Evolutionary conservation across 2,329 filamentous ascomycete genomes (phyloP).

Genomic region (Pseudogymnoascus sp.): DNA sequence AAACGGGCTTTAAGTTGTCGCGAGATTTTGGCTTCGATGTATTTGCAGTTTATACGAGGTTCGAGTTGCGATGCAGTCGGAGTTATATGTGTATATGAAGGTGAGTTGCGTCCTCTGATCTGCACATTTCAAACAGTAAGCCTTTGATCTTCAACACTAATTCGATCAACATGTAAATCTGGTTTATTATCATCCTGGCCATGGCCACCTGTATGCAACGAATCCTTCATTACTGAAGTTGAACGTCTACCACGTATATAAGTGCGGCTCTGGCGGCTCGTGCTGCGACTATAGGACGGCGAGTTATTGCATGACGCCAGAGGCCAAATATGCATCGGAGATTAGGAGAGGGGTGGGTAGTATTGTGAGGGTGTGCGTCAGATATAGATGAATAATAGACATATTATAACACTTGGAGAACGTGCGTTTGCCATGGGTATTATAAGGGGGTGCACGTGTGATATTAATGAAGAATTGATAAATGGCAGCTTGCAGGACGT

Average conservation of each 20-base stretch:
- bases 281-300: background rate
- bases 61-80: background rate
- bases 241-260: background rate
- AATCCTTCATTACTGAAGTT: background rate
- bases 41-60: background rate
- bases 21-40: background rate
- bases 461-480: background rate
- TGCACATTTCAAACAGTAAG: background rate
- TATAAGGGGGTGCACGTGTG: background rate
- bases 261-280: background rate
- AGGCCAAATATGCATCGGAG: background rate
- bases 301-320: background rate
- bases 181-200: background rate
- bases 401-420: background rate
- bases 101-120: background rate
- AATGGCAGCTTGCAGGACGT: background rate
- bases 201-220: background rate
- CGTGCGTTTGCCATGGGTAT: background rate
- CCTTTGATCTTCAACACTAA: background rate
- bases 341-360: background rate
- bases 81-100: background rate
- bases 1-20: background rate
- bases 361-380: background rate
- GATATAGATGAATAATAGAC: background rate
- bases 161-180: background rate